Percentiles rank a stretch among this genome's conserved stretches.
These are phyloP conservation scores for Phaeosphaeriaceae sp. DNA, from an alignment of 2,329 filamentous ascomycete species.

Conservation along the genomic window DNA sequence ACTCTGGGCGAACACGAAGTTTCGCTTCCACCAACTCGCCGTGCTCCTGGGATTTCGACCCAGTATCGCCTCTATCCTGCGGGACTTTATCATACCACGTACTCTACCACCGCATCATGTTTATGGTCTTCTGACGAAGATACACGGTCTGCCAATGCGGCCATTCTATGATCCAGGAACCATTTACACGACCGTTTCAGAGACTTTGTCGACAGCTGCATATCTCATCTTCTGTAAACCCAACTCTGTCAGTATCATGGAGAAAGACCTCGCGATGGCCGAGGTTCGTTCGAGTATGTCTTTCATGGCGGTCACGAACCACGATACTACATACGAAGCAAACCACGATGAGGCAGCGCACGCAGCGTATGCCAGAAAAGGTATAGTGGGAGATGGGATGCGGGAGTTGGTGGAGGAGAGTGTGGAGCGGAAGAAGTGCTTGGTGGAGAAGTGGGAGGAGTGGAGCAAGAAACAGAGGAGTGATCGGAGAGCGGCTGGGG, in stretches of 20 bases:
- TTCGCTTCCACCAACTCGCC: conserved; percentile 58
- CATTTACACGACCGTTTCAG: conserved; percentile 45
- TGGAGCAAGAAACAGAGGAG: conserved; percentile 5
- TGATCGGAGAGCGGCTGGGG: conserved; percentile 23
- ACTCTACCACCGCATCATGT: neutral
- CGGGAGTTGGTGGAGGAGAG: conserved; percentile 44
- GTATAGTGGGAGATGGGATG: conserved; percentile 21
- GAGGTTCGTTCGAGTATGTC: conserved; percentile 53
- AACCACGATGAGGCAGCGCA: conserved; percentile 14
- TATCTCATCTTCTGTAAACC: conserved; percentile 65
- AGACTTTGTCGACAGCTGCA: conserved; percentile 58
- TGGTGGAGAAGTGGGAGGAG: conserved; percentile 36
- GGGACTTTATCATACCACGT: conserved; percentile 51
- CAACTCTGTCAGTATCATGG: conserved; percentile 55
- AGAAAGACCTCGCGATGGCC: conserved; percentile 62
- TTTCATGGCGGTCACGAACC: conserved; percentile 66
- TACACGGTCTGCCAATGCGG: neutral
- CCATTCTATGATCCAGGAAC: conserved; percentile 2
- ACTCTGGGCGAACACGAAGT: conserved; percentile 24
- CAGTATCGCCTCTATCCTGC: conserved; percentile 61
- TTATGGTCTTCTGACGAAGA: neutral
- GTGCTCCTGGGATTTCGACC: conserved; percentile 62
- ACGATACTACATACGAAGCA: conserved; percentile 48
- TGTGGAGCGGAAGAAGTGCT: conserved; percentile 39
- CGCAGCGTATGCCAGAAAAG: conserved; percentile 12